phyloP scores from a whole-genome alignment of 108 stramenopile genomes.

The Nitzschia inconspicua region DNA sequence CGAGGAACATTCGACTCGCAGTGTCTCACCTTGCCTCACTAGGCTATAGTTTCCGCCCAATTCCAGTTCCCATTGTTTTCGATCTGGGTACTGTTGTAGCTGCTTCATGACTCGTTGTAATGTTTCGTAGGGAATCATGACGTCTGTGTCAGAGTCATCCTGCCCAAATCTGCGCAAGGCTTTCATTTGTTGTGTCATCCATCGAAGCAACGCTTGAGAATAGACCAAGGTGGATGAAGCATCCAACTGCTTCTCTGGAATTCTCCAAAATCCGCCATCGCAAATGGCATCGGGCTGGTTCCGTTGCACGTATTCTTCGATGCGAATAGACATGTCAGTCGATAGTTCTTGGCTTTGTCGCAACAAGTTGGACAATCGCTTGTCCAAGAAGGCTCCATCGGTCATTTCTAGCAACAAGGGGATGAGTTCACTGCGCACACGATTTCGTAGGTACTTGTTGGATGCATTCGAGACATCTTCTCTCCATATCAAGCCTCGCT shows the following conservation, averaged over 20 bases:
- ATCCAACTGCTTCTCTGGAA: no score
- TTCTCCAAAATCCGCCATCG: no score
- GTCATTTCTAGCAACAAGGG: slow-evolving; percentile 71
- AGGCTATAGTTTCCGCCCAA: slow-evolving; percentile 56
- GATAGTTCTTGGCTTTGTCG: slow-evolving; percentile 64
- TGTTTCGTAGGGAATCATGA: slow-evolving; percentile 53
- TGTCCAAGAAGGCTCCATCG: slow-evolving; percentile 34
- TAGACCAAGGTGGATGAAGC: slow-evolving; percentile 28
- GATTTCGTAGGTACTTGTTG: slow-evolving; percentile 76
- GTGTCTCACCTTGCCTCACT: slow-evolving; percentile 45
- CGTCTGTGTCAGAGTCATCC: neutral
- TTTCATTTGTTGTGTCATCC: slow-evolving; percentile 33
- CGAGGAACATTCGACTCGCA: slow-evolving; percentile 18
- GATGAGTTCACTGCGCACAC: slow-evolving; percentile 82
- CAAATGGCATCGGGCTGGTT: no score
- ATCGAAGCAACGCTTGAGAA: slow-evolving; percentile 62
- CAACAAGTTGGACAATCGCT: slow-evolving; percentile 49
- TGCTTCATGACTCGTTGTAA: slow-evolving; percentile 55
- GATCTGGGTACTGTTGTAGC: slow-evolving; percentile 45
- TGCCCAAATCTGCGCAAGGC: no score
- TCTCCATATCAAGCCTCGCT: slow-evolving; percentile 49
- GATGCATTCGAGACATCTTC: slow-evolving; percentile 76
- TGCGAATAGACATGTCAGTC: slow-evolving; percentile 37
- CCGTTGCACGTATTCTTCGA: slow-evolving; percentile 37
- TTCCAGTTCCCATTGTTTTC: slow-evolving; percentile 60